Evolutionary conservation across 306 rosid species (phyloP).

Genomic region (Prunus padus): DNA sequence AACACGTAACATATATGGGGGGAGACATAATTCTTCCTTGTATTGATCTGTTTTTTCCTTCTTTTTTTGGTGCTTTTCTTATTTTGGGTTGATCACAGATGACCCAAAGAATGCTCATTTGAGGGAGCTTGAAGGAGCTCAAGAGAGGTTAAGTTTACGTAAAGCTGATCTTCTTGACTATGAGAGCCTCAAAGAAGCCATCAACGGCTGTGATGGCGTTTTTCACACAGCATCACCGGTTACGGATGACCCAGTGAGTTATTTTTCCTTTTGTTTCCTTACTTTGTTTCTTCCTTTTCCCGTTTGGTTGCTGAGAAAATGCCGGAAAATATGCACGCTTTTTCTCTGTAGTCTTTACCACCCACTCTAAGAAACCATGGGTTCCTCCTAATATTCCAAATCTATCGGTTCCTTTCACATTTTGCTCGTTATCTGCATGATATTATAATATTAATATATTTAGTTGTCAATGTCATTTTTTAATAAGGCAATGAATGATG

Average conservation of each 20-base stretch:
- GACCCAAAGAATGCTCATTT: slow-evolving; percentile 77
- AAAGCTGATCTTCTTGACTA: slow-evolving; percentile 74
- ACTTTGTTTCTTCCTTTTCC: background rate
- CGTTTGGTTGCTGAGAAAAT: slow-evolving; percentile 8
- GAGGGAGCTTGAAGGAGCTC: slow-evolving; percentile 78
- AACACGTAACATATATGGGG: background rate
- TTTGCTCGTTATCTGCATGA: too few species aligned
- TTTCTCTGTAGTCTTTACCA: background rate
- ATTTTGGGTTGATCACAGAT: slow-evolving; percentile 30
- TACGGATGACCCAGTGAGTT: slow-evolving; percentile 74
- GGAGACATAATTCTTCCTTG: background rate
- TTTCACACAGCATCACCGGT: slow-evolving; percentile 88
- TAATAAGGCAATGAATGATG: background rate
- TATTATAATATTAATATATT: too few species aligned
- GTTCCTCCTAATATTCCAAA: background rate
- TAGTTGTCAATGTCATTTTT: too few species aligned
- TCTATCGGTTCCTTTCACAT: too few species aligned
- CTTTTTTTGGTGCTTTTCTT: background rate
- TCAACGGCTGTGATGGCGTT: slow-evolving; percentile 71
- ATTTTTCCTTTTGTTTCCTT: background rate
- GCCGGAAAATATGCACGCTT: background rate
- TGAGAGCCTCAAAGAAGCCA: slow-evolving; percentile 48
- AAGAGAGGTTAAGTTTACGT: slow-evolving; percentile 57
- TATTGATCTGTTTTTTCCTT: background rate
- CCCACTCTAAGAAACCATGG: background rate